Percentiles rank a stretch among this genome's conserved stretches.
These are phyloP conservation scores for Eutrema japonicum DNA, from an alignment of 345 rosid species.

Conservation along the genomic window DNA sequence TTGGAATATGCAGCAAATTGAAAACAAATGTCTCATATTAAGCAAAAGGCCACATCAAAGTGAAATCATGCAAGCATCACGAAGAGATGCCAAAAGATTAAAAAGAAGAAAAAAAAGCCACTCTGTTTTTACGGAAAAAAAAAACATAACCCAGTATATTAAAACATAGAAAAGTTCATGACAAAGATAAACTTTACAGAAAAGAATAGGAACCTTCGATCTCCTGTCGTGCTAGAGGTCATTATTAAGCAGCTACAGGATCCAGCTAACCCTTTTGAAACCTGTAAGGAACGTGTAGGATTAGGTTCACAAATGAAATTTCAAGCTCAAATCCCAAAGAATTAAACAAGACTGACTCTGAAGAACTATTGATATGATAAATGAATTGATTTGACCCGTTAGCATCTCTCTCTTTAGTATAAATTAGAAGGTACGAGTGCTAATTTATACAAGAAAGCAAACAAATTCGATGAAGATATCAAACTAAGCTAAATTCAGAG, in stretches of 20 bases:
- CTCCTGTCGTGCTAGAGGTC: conserved; percentile 45
- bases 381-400: neutral
- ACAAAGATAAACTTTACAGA: neutral
- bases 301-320: conserved; percentile 6
- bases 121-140: neutral
- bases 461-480: neutral
- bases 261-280: conserved; percentile 13
- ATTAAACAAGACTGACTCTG: conserved; percentile 3
- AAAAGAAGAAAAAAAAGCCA: neutral
- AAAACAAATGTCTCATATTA: neutral
- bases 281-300: conserved; percentile 23
- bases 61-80: conserved; percentile 12
- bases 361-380: neutral
- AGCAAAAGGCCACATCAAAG: conserved; percentile 9
- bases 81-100: neutral
- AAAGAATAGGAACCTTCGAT: conserved; percentile 39
- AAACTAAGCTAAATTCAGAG: conserved; percentile 4
- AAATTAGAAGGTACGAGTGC: neutral
- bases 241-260: conserved; percentile 39
- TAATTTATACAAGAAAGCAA: conserved; percentile 5
- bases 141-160: neutral
- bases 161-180: neutral
- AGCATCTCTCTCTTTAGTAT: neutral
- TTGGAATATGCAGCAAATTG: neutral
- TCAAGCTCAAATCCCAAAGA: conserved; percentile 19